These are phyloP conservation scores for Betula pendula DNA, from an alignment of 306 rosid genomes.

Conservation along the genomic window DNA sequence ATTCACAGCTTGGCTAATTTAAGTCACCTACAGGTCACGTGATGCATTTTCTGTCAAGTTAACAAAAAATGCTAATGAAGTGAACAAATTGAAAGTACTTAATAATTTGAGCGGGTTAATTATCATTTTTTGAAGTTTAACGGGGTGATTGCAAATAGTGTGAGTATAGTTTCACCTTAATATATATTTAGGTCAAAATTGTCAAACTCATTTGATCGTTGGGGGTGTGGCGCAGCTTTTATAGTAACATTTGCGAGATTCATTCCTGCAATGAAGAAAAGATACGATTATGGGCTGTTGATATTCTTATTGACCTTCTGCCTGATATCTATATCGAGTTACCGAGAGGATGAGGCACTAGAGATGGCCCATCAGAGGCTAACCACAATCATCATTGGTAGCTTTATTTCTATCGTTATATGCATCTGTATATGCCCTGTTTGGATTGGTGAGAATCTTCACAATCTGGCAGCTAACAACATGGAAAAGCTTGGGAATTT, in stretches of 20 bases:
- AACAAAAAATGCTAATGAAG: too few relatives aligned
- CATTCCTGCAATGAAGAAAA: conserved; percentile 43
- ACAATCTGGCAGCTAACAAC: conserved; percentile 35
- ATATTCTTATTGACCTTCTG: conserved; percentile 53
- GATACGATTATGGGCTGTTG: conserved; percentile 57
- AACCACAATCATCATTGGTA: conserved; percentile 40
- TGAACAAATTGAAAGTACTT: too few relatives aligned
- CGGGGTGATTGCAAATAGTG: too few relatives aligned
- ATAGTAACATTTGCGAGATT: conserved; percentile 45
- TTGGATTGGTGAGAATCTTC: conserved; percentile 61
- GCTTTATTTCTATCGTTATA: conserved; percentile 24
- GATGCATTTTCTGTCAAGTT: too few relatives aligned
- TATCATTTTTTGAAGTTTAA: too few relatives aligned
- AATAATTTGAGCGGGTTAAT: too few relatives aligned
- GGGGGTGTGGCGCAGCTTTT: conserved; percentile 32
- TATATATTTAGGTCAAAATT: too few relatives aligned
- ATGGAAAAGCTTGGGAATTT: conserved; percentile 42
- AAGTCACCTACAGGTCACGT: too few relatives aligned
- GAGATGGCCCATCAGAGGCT: conserved; percentile 41
- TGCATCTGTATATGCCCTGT: conserved; percentile 43
- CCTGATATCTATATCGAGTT: conserved; percentile 47
- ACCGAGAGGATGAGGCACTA: conserved; percentile 28
- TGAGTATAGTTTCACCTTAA: too few relatives aligned
- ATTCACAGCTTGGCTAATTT: too few relatives aligned
- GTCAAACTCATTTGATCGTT: background rate